These are phyloP conservation scores for Colletotrichum chrysophilum DNA, from an alignment of 2,329 filamentous ascomycete species.

Conservation along the genomic window DNA sequence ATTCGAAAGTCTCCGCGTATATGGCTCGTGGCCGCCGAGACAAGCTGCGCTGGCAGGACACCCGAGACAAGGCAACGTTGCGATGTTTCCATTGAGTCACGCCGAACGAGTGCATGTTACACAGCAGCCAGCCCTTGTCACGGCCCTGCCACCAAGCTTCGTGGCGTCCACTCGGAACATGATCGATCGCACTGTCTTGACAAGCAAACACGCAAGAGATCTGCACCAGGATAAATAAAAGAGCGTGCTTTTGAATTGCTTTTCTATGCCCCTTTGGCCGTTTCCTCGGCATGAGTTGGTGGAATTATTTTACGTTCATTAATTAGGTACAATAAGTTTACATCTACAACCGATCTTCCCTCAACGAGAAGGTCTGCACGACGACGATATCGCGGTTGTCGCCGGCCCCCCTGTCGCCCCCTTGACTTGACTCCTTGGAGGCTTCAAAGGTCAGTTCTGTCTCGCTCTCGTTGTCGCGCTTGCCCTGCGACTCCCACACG, in stretches of 20 bases:
- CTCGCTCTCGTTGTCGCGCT: conserved; percentile 20
- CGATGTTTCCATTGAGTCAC: not conserved
- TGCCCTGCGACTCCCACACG: conserved; percentile 13
- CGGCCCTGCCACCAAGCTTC: not conserved
- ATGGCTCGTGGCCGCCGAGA: not conserved
- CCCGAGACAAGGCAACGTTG: not conserved
- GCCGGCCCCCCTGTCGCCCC: not conserved
- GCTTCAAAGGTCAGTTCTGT: conserved; percentile 19
- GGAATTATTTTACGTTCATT: not conserved
- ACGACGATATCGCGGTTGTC: conserved; percentile 10
- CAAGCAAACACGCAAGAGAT: not conserved
- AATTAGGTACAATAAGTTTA: not conserved
- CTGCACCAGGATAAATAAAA: not conserved
- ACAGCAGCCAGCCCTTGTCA: not conserved
- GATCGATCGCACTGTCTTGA: not conserved
- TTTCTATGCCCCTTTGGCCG: not conserved
- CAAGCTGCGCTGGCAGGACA: not conserved
- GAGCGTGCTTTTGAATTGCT: not conserved
- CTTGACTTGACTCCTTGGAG: conserved; percentile 1
- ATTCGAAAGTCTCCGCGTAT: accelerated
- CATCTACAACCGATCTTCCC: conserved; percentile 1
- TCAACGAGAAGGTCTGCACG: conserved; percentile 8
- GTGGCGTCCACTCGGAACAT: not conserved
- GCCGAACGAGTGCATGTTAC: not conserved
- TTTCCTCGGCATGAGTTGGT: not conserved